Evolutionary conservation across 257 asterid genomes (phyloP), one percentile per base, ranked within the genome.

Genomic region (Fraxinus cuspidata): DNA sequence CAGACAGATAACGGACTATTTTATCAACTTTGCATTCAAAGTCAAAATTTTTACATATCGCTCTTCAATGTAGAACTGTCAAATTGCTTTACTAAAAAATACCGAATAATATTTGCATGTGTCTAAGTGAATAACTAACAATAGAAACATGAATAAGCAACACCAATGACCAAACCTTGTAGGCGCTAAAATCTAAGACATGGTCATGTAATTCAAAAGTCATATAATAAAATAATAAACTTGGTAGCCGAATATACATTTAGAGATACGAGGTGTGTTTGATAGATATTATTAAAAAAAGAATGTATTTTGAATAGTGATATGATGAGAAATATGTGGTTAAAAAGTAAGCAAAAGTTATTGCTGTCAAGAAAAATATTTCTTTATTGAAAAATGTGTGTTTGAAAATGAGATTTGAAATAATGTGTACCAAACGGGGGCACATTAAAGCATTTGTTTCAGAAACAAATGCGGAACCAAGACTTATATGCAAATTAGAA

Each of bases 401-500:
- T n/a, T n/a, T n/a, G n/a, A n/a, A n/a, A n/a, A n/a, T n/a, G n/a
- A n/a, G n/a, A n/a, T n/a, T n/a, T n/a, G n/a, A n/a, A n/a, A n/a
- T n/a, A n/a, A n/a, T n/a, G n/a, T n/a, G n/a, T n/a, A n/a, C n/a
- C n/a, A n/a, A n/a, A n/a, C n/a, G n/a, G n/a, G n/a, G n/a, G n/a
- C 66, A 73, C 29, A 67, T 51, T 7, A 49, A 72, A 74, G 56
- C 13, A 64, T 44, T 35, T 18, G 71, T 76, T 34, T 13, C 64
- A 78, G 47, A 53, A 53, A 28, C n/a, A 74, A 78, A 42, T 19
- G 72, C 23, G 8, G 28, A 47, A 75, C 75, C 79, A 78, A 83
- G 80, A 66, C 35, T 76, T 67, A 37, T 40, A 38, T 11, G 51
- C 51, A 42, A 42, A 42, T 18, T 42, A 42, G 51, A 12, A 11